A percentile compares a stretch with the other conserved stretches of the same genome.
These are phyloP conservation scores for Fusarium sp. DNA, from an alignment of 2,329 filamentous ascomycete species.

Conservation along the genomic window DNA sequence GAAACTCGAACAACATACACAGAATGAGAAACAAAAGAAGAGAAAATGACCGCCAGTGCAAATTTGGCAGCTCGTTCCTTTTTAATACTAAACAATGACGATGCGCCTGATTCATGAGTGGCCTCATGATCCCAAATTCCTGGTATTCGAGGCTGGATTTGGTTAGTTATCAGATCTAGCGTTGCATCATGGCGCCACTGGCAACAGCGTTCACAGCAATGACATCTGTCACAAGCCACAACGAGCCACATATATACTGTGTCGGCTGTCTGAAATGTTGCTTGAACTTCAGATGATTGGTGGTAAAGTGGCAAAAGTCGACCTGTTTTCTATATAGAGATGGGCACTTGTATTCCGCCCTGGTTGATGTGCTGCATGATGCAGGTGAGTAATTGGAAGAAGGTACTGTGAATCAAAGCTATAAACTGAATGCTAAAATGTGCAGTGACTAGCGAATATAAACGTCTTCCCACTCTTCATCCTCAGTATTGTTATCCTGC, in stretches of 20 bases:
- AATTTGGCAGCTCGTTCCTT: background rate
- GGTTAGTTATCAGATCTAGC: conserved; percentile 4
- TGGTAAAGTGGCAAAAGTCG: fast-evolving
- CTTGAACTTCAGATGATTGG: no score
- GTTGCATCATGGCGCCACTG: conserved; percentile 8
- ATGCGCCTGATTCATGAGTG: conserved; percentile 10
- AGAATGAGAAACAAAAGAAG: background rate
- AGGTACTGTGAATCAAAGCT: fast-evolving
- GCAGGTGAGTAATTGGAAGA: fast-evolving
- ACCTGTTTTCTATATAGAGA: fast-evolving
- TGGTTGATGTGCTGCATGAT: background rate
- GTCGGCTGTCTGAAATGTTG: no score
- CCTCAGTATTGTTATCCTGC: background rate
- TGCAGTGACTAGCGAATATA: background rate
- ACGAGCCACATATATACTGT: background rate
- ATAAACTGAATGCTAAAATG: fast-evolving
- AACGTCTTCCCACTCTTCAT: background rate
- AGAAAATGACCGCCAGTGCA: fast-evolving
- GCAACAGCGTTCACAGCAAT: conserved; percentile 1
- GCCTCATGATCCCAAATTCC: background rate
- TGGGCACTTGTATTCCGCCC: fast-evolving
- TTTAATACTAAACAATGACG: background rate
- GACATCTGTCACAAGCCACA: background rate
- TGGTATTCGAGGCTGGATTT: background rate
- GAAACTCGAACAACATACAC: background rate